Evolutionary conservation across 805 yeast species (phyloP).

Genomic region (Kodamaea sagamina): DNA sequence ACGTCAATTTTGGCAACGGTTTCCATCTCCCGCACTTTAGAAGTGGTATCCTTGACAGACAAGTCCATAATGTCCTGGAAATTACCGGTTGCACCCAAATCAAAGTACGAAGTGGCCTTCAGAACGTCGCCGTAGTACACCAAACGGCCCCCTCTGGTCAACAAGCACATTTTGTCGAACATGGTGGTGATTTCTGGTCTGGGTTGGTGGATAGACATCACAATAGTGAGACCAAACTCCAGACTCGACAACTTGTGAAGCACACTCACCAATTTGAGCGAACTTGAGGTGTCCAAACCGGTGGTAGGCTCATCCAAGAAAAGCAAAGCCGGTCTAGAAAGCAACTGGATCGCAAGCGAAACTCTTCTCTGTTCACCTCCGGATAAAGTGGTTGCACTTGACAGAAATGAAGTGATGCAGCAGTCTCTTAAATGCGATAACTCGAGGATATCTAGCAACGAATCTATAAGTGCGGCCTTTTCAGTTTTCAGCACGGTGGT

Average conservation of each 20-base stretch:
- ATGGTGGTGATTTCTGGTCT: slow-evolving; percentile 24
- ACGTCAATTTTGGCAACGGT: slow-evolving; percentile 13
- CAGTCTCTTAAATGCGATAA: slow-evolving; percentile 64
- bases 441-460: slow-evolving; percentile 64
- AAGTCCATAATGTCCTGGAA: slow-evolving; percentile 16
- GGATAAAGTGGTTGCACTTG: slow-evolving; percentile 17
- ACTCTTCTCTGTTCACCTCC: slow-evolving; percentile 31
- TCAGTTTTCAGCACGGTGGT: slow-evolving; percentile 43
- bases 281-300: slow-evolving; percentile 29
- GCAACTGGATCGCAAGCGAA: slow-evolving; percentile 28
- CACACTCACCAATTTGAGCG: slow-evolving; percentile 26
- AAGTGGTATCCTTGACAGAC: slow-evolving; percentile 17
- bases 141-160: slow-evolving; percentile 28
- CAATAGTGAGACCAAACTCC: slow-evolving; percentile 25
- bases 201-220: slow-evolving; percentile 31
- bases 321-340: slow-evolving; percentile 25
- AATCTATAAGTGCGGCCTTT: slow-evolving; percentile 54
- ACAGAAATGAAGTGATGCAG: slow-evolving; percentile 46
- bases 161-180: slow-evolving; percentile 28
- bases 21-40: slow-evolving; percentile 13
- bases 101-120: slow-evolving; percentile 14
- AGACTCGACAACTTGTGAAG: slow-evolving; percentile 26
- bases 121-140: slow-evolving; percentile 26
- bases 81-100: slow-evolving; percentile 5
- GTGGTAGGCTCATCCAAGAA: slow-evolving; percentile 33